Percentiles rank a stretch among this genome's conserved stretches.
Conservation (phyloP, 139 green algal genomes). For the Micractinium conductrix region DNA sequence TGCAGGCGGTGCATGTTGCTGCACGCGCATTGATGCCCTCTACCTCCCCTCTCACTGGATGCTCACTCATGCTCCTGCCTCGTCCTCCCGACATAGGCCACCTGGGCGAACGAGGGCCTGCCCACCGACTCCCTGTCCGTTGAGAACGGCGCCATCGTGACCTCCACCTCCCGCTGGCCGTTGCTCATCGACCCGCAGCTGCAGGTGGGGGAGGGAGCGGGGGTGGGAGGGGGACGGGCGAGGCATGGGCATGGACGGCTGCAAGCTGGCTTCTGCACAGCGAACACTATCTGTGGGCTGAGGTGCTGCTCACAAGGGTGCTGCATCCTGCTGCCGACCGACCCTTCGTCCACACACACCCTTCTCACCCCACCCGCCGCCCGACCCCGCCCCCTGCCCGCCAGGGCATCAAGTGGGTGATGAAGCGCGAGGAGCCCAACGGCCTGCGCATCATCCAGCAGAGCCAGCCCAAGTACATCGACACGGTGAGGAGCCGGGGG, state of each 20-base stretch:
- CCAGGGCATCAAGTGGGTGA: conserved; percentile 90
- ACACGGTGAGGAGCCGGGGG: conserved; percentile 62
- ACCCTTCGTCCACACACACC: too few relatives aligned
- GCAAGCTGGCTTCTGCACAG: background rate
- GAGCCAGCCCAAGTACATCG: conserved; percentile 83
- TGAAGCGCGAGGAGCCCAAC: conserved; percentile 73
- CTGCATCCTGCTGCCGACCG: too few relatives aligned
- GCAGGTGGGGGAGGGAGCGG: conserved; percentile 29
- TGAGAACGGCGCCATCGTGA: conserved; percentile 94
- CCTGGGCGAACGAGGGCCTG: conserved; percentile 89
- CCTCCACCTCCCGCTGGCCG: conserved; percentile 70
- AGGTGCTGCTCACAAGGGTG: too few relatives aligned
- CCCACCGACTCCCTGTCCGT: conserved; percentile 81
- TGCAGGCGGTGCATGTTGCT: background rate
- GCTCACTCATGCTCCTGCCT: background rate
- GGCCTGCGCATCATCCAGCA: conserved; percentile 90
- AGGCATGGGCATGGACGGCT: too few relatives aligned
- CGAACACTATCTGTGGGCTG: background rate
- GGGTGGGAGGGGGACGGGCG: background rate
- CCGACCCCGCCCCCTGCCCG: background rate
- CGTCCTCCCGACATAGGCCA: conserved; percentile 36
- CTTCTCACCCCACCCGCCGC: too few relatives aligned
- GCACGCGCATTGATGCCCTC: background rate
- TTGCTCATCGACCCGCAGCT: conserved; percentile 95
- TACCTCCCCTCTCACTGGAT: background rate